A percentile compares a stretch with the other conserved stretches of the same genome.
Conservation (phyloP, 768 basidiomycete species). For the Tulasnella sp. region DNA sequence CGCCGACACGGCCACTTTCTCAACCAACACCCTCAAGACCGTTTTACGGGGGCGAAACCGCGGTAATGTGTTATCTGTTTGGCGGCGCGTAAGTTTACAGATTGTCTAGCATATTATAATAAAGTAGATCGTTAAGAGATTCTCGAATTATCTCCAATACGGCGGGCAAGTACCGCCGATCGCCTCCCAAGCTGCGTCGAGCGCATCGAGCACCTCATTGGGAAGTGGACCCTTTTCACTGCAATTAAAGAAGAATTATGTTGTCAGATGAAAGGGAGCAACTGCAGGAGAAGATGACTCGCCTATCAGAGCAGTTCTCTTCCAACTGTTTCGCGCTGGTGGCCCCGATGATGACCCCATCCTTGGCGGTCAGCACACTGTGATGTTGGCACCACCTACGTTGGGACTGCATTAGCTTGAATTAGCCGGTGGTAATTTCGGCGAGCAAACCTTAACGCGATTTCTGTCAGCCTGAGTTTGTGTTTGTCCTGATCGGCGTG, state of each 20-base stretch:
- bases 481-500: conserved; percentile 36
- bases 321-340: conserved; percentile 40
- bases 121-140: not conserved
- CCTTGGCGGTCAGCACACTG: conserved; percentile 37
- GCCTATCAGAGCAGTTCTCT: conserved; percentile 38
- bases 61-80: not conserved
- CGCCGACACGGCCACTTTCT: not conserved
- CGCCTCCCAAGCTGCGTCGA: conserved; percentile 21
- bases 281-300: not conserved
- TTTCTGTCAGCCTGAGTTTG: conserved; percentile 43
- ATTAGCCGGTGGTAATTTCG: not conserved
- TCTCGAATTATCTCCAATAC: conserved; percentile 8
- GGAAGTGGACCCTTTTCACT: conserved; percentile 23
- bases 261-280: not conserved
- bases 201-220: conserved; percentile 18
- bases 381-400: conserved; percentile 55
- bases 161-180: not conserved
- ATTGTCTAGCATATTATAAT: not conserved
- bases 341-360: conserved; percentile 46
- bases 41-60: not conserved
- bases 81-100: not conserved
- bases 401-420: not conserved
- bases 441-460: conserved; percentile 34
- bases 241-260: not conserved
- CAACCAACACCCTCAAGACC: not conserved